Percentiles rank a stretch among this genome's conserved stretches.
These are phyloP conservation scores for Paracorniculantispora psalliotae DNA, from an alignment of 2,329 filamentous ascomycete genomes.

Conservation along the genomic window DNA sequence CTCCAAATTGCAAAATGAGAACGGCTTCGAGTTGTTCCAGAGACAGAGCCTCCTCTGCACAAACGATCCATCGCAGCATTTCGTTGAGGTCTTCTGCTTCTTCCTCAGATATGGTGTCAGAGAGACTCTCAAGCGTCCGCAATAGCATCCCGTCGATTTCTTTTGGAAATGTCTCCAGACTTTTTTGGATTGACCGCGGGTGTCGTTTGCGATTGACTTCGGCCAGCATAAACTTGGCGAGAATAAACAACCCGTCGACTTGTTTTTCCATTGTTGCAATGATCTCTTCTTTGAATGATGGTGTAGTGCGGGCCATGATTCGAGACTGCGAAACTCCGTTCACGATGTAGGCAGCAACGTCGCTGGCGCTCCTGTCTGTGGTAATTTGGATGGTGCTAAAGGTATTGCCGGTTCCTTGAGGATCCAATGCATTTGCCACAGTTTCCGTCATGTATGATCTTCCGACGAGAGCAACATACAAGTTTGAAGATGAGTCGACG, in stretches of 20 bases:
- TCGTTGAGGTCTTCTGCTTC: constrained; percentile 41
- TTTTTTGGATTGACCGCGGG: constrained; percentile 39
- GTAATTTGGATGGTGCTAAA: constrained; percentile 39
- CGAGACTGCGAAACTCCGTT: constrained; percentile 35
- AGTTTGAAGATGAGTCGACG: constrained; percentile 18
- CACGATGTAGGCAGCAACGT: constrained; percentile 39
- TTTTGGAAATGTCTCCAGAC: constrained; percentile 39
- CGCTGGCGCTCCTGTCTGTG: constrained; percentile 35
- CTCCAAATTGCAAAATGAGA: constrained; percentile 37
- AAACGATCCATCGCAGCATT: constrained; percentile 41
- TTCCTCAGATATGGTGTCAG: constrained; percentile 32
- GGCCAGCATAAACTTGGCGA: constrained; percentile 46
- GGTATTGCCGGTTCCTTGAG: constrained; percentile 24
- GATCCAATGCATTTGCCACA: constrained; percentile 31
- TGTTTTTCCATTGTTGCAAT: constrained; percentile 35
- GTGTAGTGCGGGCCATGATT: constrained; percentile 29
- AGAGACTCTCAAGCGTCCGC: constrained; percentile 37
- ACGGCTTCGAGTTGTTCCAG: constrained; percentile 41
- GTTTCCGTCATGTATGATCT: constrained; percentile 37
- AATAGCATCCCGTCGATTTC: constrained; percentile 39
- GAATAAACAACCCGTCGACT: constrained; percentile 44
- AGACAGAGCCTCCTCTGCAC: constrained; percentile 38
- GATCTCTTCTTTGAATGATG: constrained; percentile 33
- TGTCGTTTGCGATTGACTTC: constrained; percentile 43
- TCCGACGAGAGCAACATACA: constrained; percentile 38